Percentiles rank a stretch among this genome's conserved stretches.
Evolutionary conservation across 306 rosid genomes (phyloP).

Genomic region (Cercis canadensis): DNA sequence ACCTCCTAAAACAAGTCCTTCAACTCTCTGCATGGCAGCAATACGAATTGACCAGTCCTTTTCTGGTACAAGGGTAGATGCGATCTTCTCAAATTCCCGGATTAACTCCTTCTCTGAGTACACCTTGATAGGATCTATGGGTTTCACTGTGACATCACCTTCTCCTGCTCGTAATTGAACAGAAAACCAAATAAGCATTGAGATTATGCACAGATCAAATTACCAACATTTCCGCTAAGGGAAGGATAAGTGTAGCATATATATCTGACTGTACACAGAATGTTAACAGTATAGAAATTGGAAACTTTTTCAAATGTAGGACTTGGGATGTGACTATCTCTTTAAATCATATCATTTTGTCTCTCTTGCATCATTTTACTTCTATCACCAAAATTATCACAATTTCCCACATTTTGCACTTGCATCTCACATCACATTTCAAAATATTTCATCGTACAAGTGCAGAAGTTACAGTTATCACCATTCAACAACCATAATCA

Average conservation of each 20-base stretch:
- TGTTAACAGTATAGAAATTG: slow-evolving; percentile 11
- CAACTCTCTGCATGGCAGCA: slow-evolving; percentile 94
- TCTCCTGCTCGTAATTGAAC: slow-evolving; percentile 65
- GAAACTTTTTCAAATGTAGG: neutral
- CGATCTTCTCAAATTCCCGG: slow-evolving; percentile 90
- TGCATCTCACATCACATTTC: slow-evolving; percentile 10
- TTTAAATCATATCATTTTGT: slow-evolving; percentile 24
- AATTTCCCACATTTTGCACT: slow-evolving; percentile 3
- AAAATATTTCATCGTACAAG: neutral
- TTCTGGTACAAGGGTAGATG: slow-evolving; percentile 92
- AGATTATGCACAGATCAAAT: slow-evolving; percentile 31
- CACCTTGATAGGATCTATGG: slow-evolving; percentile 76
- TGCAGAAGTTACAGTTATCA: too few relatives aligned
- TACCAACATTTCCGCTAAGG: slow-evolving; percentile 5
- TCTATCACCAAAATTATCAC: slow-evolving; percentile 25
- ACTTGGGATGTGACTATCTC: slow-evolving; percentile 25
- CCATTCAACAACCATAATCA: slow-evolving; percentile 19
- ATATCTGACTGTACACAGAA: slow-evolving; percentile 21
- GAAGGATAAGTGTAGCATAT: slow-evolving; percentile 3
- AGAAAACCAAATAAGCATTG: slow-evolving; percentile 37
- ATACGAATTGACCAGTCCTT: slow-evolving; percentile 98
- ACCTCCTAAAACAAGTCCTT: slow-evolving; percentile 97
- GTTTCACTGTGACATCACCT: slow-evolving; percentile 67
- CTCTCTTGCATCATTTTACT: slow-evolving; percentile 21
- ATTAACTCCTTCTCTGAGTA: slow-evolving; percentile 95